A percentile compares a stretch with the other conserved stretches of the same genome.
Conservation (phyloP, 495 filamentous ascomycete species). For the Pseudomonodictys pantanalensis region DNA sequence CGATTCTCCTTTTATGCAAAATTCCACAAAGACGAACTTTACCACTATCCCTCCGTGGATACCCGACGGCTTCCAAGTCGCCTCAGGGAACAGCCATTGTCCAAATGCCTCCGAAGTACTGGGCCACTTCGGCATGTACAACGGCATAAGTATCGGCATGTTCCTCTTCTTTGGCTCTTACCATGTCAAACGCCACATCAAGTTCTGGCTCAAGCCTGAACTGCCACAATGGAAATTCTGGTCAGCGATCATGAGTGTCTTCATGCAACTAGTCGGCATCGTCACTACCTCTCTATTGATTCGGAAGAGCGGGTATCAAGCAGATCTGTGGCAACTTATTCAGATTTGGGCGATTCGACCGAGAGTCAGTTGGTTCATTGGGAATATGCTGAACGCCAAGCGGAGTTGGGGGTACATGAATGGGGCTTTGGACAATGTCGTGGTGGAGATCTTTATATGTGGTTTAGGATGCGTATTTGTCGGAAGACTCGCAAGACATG, state of each 20-base stretch:
- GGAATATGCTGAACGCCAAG: neutral
- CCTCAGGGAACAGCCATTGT: neutral
- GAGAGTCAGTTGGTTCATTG: neutral
- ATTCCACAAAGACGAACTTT: no score
- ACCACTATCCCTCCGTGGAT: neutral
- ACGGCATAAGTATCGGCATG: neutral
- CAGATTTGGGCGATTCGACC: slow-evolving; percentile 1
- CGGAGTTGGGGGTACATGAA: neutral
- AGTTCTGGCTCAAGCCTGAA: neutral
- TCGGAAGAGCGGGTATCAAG: neutral
- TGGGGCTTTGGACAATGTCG: slow-evolving; percentile 1
- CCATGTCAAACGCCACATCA: neutral
- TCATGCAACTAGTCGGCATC: neutral
- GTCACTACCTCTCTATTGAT: neutral
- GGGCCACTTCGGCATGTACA: neutral
- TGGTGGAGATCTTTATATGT: slow-evolving; percentile 1
- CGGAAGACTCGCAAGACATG: neutral
- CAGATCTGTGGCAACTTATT: neutral
- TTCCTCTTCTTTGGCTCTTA: slow-evolving; percentile 3
- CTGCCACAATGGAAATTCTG: slow-evolving; percentile 1
- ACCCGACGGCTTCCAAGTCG: neutral
- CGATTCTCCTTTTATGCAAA: no score
- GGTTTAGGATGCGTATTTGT: neutral
- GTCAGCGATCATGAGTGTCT: neutral
- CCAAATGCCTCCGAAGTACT: neutral